phyloP scores from a whole-genome alignment of 1,284 basidiomycete genomes.

The Pterula multifida region DNA sequence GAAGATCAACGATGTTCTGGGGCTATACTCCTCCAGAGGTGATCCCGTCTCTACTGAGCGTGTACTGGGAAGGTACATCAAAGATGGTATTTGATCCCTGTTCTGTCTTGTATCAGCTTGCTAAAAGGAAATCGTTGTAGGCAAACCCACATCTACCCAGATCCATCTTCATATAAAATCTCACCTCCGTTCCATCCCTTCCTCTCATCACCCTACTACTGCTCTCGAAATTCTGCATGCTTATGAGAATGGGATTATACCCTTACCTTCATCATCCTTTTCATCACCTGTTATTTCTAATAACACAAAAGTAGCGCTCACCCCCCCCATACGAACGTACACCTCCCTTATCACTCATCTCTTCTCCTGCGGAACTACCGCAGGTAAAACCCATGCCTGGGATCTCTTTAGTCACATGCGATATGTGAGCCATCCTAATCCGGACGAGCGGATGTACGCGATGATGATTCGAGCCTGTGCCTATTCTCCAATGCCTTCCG shows the following conservation, averaged over 20 bases:
- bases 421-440: slow-evolving; percentile 79
- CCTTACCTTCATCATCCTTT: neutral
- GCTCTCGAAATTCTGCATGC: slow-evolving; percentile 52
- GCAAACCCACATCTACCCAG: slow-evolving; percentile 37
- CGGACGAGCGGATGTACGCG: slow-evolving; percentile 66
- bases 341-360: slow-evolving; percentile 50
- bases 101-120: neutral
- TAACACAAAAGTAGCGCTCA: slow-evolving; percentile 24
- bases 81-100: slow-evolving; percentile 20
- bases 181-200: slow-evolving; percentile 32
- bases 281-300: neutral
- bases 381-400: slow-evolving; percentile 71
- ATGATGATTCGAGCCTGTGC: slow-evolving; percentile 87
- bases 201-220: slow-evolving; percentile 32
- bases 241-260: slow-evolving; percentile 31
- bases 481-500: slow-evolving; percentile 26
- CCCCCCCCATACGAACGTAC: slow-evolving; percentile 56
- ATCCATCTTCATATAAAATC: slow-evolving; percentile 59
- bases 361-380: slow-evolving; percentile 33
- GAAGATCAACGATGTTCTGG: slow-evolving; percentile 33
- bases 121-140: slow-evolving; percentile 16
- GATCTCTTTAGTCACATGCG: slow-evolving; percentile 95
- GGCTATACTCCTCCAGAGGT: slow-evolving; percentile 34
- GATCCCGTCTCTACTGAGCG: slow-evolving; percentile 33
- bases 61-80: slow-evolving; percentile 29